Percentiles rank a stretch among this genome's conserved stretches.
These are phyloP conservation scores for Hyaloscypha bicolor DNA, from an alignment of 495 filamentous ascomycete species.

Conservation along the genomic window DNA sequence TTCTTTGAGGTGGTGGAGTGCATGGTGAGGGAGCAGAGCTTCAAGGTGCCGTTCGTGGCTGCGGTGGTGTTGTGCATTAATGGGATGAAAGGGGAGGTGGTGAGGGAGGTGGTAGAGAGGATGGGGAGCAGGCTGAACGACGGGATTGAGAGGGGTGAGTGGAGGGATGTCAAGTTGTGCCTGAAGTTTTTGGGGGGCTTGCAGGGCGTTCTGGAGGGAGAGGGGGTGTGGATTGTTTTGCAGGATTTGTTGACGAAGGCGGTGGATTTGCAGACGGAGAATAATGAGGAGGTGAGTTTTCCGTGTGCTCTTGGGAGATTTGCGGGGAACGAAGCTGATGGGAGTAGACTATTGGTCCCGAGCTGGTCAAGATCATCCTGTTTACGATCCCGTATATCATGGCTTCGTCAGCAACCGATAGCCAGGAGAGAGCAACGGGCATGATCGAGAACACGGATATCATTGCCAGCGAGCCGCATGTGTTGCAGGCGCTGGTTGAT, in stretches of 20 bases:
- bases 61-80: slow-evolving; percentile 78
- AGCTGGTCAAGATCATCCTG: slow-evolving; percentile 94
- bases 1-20: slow-evolving; percentile 74
- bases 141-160: slow-evolving; percentile 68
- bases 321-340: slow-evolving; percentile 41
- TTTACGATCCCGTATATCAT: slow-evolving; percentile 91
- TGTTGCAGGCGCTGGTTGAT: slow-evolving; percentile 80
- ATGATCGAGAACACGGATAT: slow-evolving; percentile 93
- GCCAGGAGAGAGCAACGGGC: slow-evolving; percentile 67
- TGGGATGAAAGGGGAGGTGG: slow-evolving; percentile 66
- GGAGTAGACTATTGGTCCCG: slow-evolving; percentile 67
- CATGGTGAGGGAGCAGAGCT: slow-evolving; percentile 85
- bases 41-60: slow-evolving; percentile 93
- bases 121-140: slow-evolving; percentile 59
- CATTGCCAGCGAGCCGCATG: slow-evolving; percentile 81
- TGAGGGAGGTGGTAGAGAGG: slow-evolving; percentile 65
- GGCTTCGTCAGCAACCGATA: slow-evolving; percentile 65
- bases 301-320: not conserved
- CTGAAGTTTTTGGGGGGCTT: slow-evolving; percentile 84
- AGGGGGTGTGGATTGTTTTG: slow-evolving; percentile 83
- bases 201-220: slow-evolving; percentile 75
- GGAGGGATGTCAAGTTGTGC: slow-evolving; percentile 89
- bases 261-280: slow-evolving; percentile 86
- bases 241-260: slow-evolving; percentile 84
- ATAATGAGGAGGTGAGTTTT: slow-evolving; percentile 79